phyloP scores from a whole-genome alignment of 2,329 filamentous ascomycete species.

The Furcasterigmium furcatum region DNA sequence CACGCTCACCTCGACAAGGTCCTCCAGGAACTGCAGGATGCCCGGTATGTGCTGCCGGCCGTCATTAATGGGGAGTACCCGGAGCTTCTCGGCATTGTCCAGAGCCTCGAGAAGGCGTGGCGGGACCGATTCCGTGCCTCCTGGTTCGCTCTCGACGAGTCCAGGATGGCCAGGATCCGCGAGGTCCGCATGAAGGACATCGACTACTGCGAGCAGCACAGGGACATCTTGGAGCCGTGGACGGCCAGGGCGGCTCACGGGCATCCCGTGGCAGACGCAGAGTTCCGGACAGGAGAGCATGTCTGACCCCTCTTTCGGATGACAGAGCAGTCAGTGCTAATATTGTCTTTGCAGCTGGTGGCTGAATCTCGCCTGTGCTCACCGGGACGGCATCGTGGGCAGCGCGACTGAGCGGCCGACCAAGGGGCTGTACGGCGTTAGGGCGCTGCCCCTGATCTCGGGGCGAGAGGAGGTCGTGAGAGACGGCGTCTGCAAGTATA shows the following conservation, averaged over 20 bases:
- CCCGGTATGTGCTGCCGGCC: constrained; percentile 23
- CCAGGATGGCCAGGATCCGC: constrained; percentile 30
- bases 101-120: constrained; percentile 39
- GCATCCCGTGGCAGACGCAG: constrained; percentile 31
- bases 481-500: constrained; percentile 35
- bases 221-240: constrained; percentile 30
- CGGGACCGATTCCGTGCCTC: constrained; percentile 37
- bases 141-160: constrained; percentile 42
- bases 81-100: constrained; percentile 29
- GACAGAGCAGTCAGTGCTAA: background rate
- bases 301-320: constrained; percentile 13
- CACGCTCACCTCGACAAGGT: constrained; percentile 39
- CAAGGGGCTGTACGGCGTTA: constrained; percentile 40
- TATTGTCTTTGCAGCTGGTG: constrained; percentile 44
- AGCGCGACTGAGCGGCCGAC: constrained; percentile 40
- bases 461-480: constrained; percentile 44
- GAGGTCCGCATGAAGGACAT: constrained; percentile 38
- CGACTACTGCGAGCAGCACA: constrained; percentile 27
- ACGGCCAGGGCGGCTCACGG: constrained; percentile 21
- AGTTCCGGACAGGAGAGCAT: constrained; percentile 47
- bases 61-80: constrained; percentile 22
- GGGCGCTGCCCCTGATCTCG: constrained; percentile 46
- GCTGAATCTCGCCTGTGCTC: constrained; percentile 52
- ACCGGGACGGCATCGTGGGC: constrained; percentile 51
- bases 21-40: constrained; percentile 32